Evolutionary conservation across 2,329 filamentous ascomycete genomes (phyloP).

Genomic region (Cercospora sp.): DNA sequence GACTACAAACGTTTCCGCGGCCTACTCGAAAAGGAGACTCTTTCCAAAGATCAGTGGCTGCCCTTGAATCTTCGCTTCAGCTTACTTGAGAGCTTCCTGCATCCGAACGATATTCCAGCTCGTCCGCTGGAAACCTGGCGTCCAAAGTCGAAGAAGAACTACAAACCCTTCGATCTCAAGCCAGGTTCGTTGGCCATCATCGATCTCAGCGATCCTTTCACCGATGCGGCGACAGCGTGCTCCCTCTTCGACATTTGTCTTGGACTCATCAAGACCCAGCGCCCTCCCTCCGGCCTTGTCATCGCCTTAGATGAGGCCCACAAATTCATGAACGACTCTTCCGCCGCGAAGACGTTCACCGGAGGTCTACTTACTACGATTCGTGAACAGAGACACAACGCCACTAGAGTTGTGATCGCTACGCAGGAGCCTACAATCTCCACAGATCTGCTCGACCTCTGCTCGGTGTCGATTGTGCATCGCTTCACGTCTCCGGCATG

Average conservation of each 20-base stretch:
- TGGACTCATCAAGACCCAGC: constrained; percentile 54
- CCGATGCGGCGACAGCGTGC: constrained; percentile 67
- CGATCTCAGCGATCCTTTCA: constrained; percentile 71
- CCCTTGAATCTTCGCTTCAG: constrained; percentile 63
- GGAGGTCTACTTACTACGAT: constrained; percentile 63
- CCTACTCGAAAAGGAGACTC: constrained; percentile 39
- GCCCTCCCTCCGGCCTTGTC: constrained; percentile 54
- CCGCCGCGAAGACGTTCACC: constrained; percentile 60
- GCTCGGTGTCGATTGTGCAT: constrained; percentile 70
- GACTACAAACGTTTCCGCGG: constrained; percentile 53
- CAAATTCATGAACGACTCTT: constrained; percentile 58
- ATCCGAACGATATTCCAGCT: constrained; percentile 11
- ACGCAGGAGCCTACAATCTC: constrained; percentile 77
- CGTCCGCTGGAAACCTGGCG: neutral
- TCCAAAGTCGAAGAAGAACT: neutral
- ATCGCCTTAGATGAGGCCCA: constrained; percentile 76
- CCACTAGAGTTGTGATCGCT: constrained; percentile 66
- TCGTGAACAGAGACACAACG: constrained; percentile 69
- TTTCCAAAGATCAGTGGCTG: constrained; percentile 53
- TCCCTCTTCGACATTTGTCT: constrained; percentile 72
- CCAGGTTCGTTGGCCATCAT: constrained; percentile 63
- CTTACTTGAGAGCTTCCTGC: constrained; percentile 64
- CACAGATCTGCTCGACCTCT: constrained; percentile 67
- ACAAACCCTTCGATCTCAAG: constrained; percentile 31
- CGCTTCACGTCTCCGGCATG: constrained; percentile 68